Conservation (phyloP, 1,139 yeast species). For the Yamadazyma diospyri region DNA sequence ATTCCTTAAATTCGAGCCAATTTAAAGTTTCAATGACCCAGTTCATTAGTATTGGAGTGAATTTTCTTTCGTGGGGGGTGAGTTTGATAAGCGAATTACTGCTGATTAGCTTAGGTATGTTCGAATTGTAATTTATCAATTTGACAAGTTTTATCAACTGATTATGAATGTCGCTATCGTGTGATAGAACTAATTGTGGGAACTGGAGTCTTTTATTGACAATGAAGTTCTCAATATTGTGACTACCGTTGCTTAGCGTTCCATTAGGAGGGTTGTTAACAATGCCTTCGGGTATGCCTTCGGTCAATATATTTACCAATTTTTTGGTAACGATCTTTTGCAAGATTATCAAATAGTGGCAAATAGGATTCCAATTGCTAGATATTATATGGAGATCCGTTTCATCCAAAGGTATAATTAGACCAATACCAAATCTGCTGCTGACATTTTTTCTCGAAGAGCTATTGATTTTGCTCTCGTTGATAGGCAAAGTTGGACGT, state of each 20-base stretch:
- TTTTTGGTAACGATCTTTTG: constrained; percentile 39
- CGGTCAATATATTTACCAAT: constrained; percentile 23
- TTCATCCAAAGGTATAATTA: constrained; percentile 44
- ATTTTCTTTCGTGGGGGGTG: constrained; percentile 12
- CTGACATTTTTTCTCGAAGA: constrained; percentile 20
- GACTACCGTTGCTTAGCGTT: neutral
- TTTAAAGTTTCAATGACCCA: constrained; percentile 58
- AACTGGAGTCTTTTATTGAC: constrained; percentile 38
- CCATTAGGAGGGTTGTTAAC: constrained; percentile 9
- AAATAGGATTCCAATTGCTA: constrained; percentile 48
- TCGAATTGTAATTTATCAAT: constrained; percentile 36
- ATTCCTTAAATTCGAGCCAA: constrained; percentile 64
- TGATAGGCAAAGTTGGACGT: constrained; percentile 29
- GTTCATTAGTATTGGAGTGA: constrained; percentile 31
- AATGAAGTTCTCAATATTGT: constrained; percentile 17
- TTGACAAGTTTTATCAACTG: constrained; percentile 35
- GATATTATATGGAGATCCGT: constrained; percentile 38
- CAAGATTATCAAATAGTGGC: constrained; percentile 35
- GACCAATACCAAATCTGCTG: constrained; percentile 46
- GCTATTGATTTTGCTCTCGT: constrained; percentile 16
- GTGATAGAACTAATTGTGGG: constrained; percentile 35
- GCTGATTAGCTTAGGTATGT: constrained; percentile 45
- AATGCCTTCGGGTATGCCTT: neutral
- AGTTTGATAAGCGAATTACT: constrained; percentile 31
- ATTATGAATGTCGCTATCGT: constrained; percentile 38